These are phyloP conservation scores for Blakeslea trispora DNA, from an alignment of 371 early-diverging fungal genomes.

Conservation along the genomic window DNA sequence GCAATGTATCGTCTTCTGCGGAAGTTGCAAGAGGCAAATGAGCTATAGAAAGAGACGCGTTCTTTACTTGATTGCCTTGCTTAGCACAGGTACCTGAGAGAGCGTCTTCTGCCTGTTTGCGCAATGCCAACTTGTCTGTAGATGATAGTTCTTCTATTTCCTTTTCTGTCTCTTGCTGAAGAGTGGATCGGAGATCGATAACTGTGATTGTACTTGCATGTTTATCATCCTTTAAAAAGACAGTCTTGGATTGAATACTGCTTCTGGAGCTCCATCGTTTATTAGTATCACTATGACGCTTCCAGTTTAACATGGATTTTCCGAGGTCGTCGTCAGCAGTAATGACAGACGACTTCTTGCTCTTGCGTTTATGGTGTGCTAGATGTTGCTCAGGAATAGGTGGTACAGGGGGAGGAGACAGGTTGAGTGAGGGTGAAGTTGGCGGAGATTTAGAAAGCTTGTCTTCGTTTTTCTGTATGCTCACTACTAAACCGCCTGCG, in stretches of 20 bases:
- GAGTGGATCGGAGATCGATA: constrained; percentile 17
- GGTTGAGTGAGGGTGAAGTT: constrained; percentile 7
- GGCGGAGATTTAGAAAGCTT: constrained; percentile 8
- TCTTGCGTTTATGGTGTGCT: constrained; percentile 1
- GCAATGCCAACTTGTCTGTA: constrained; percentile 13
- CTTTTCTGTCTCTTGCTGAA: not conserved
- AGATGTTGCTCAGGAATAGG: not conserved
- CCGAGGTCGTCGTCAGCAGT: constrained; percentile 28
- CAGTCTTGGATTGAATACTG: not conserved
- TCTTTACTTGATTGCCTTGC: too few species aligned
- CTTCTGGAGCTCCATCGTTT: constrained; percentile 18
- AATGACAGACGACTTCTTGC: constrained; percentile 1
- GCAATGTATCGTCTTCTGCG: too few species aligned
- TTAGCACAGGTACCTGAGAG: too few species aligned
- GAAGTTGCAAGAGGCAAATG: not conserved
- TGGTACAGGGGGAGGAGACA: not conserved
- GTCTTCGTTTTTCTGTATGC: constrained; percentile 17
- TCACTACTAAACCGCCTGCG: constrained; percentile 47
- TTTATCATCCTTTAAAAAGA: not conserved
- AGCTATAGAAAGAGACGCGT: not conserved
- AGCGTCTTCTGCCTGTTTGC: constrained; percentile 18
- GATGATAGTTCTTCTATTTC: constrained; percentile 15
- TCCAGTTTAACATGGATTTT: constrained; percentile 45
- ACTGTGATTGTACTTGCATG: constrained; percentile 17
- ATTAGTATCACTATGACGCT: constrained; percentile 32